These are phyloP conservation scores for Corymbia calophylla DNA, from an alignment of 441 rosid genomes.

Conservation along the genomic window DNA sequence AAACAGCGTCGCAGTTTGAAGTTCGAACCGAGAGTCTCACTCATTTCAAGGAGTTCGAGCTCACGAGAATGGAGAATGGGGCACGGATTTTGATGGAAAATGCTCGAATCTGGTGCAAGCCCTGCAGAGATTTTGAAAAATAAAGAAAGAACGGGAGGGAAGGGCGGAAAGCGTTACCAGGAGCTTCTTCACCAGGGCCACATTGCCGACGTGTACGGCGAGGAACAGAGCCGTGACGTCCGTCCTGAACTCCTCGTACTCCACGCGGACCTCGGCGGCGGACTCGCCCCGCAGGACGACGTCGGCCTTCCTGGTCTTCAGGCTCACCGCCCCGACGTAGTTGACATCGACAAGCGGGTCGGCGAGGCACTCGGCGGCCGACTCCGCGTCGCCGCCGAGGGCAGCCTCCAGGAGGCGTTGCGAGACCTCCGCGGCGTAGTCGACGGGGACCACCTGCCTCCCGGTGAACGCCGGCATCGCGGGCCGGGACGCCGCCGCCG, in stretches of 20 bases:
- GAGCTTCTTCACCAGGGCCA: slow-evolving; percentile 60
- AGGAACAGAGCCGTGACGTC: slow-evolving; percentile 86
- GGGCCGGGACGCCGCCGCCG: neutral
- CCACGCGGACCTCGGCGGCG: slow-evolving; percentile 52
- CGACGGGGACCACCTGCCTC: slow-evolving; percentile 86
- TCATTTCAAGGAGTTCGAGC: neutral
- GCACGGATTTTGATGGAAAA: neutral
- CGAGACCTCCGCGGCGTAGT: slow-evolving; percentile 79
- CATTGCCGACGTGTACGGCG: slow-evolving; percentile 74
- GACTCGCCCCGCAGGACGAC: slow-evolving; percentile 58
- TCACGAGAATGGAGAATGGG: neutral
- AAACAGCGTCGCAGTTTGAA: neutral
- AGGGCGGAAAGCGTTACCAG: slow-evolving; percentile 41
- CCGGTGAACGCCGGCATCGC: slow-evolving; percentile 75
- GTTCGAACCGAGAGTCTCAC: neutral
- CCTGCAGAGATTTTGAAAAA: neutral
- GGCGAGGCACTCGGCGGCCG: slow-evolving; percentile 50
- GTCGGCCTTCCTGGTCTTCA: slow-evolving; percentile 61
- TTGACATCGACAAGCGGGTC: slow-evolving; percentile 81
- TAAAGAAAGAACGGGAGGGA: neutral
- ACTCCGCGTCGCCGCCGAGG: slow-evolving; percentile 51
- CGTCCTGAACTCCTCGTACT: slow-evolving; percentile 82
- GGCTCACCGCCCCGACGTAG: slow-evolving; percentile 71
- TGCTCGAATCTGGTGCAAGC: neutral
- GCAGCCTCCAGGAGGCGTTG: slow-evolving; percentile 79